Base-by-base conservation (phyloP, 495 filamentous ascomycete genomes). In the Bombardia bombarda region DNA sequence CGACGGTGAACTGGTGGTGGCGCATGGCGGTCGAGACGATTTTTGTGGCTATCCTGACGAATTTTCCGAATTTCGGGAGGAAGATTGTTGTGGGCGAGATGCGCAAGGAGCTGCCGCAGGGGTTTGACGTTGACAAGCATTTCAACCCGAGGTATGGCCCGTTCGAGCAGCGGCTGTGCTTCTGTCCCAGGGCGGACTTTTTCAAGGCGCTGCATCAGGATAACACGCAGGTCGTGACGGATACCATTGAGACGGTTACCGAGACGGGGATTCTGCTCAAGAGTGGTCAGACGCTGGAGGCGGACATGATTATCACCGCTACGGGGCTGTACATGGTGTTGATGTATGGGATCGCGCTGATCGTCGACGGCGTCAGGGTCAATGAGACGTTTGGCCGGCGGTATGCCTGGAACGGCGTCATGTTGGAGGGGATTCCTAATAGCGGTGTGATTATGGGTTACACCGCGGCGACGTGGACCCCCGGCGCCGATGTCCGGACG, bases 241-340 rank as follows among this genome's bases (percentile, higher is more conserved):
- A 79, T 30, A 70, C 61, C 12, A 86, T 90, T 60, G 64, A 75
- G n/a, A 68, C 65, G 0, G 77, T 90, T 7, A 81, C 75, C 0
- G 57, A 65, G 17, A 66, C 70, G 10, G 72, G 76, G 1, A 79
- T 90, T 43, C 47, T 58, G 14, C 70, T 86, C 17, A 57, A 67
- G 22, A 72, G 71, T 0, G 84, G 80, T 14, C 67, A 74, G 35
- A 57, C 54, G 0, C 52, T 89, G 3, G 66, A 77, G 1, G 77
- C 81, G 0, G 83, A 90, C 60, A 78, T 84, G 51, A 83, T 90
- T 54, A 61, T 89, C 46, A 84, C 83, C 0, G 84, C 85, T 0
- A 92, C 86, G 0, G 85, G 85, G 1, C 64, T 92, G 1, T 70
- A 71, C 32, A 52, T 86, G 32, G 61, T 62, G 16, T 55, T 85